phyloP scores from a whole-genome alignment of 2,329 filamentous ascomycete genomes.

The Aspergillus pseudonomiae region DNA sequence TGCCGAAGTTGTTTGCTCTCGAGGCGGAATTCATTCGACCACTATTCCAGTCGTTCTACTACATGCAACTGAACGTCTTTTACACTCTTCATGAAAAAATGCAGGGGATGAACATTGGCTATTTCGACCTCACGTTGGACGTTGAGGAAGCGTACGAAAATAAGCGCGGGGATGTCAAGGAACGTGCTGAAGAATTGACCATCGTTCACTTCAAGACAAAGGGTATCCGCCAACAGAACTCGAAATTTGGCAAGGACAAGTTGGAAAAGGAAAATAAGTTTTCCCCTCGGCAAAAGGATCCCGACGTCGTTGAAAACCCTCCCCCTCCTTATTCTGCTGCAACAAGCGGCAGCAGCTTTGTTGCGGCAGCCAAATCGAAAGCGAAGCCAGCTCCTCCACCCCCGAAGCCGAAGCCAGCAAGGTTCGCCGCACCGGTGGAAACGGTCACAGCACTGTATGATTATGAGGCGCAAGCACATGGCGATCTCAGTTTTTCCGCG shows the following conservation, averaged over 20 bases:
- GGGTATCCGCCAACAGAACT: constrained; percentile 56
- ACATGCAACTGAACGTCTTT: constrained; percentile 99
- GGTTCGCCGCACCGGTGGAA: constrained; percentile 72
- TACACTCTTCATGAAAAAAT: constrained; percentile 98
- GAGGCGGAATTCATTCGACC: constrained; percentile 95
- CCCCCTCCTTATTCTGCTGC: constrained; percentile 70
- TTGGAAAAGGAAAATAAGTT: constrained; percentile 41
- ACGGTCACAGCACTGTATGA: constrained; percentile 92
- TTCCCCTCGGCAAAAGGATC: constrained; percentile 36
- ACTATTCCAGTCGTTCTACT: constrained; percentile 98
- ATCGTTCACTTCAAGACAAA: constrained; percentile 93
- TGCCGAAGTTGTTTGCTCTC: constrained; percentile 86
- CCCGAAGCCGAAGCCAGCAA: constrained; percentile 79
- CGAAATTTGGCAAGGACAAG: constrained; percentile 40
- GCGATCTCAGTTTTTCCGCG: constrained; percentile 85
- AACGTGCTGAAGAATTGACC: constrained; percentile 79
- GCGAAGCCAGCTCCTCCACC: constrained; percentile 68
- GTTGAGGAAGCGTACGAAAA: constrained; percentile 88
- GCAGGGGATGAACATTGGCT: constrained; percentile 95
- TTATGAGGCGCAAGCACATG: constrained; percentile 92
- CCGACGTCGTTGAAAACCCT: constrained; percentile 58
- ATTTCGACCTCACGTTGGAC: constrained; percentile 89
- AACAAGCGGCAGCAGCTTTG: constrained; percentile 49
- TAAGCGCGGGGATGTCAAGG: constrained; percentile 87
- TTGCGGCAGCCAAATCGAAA: constrained; percentile 69